Conservation (phyloP, 441 rosid species). For the Theobroma grandiflorum region DNA sequence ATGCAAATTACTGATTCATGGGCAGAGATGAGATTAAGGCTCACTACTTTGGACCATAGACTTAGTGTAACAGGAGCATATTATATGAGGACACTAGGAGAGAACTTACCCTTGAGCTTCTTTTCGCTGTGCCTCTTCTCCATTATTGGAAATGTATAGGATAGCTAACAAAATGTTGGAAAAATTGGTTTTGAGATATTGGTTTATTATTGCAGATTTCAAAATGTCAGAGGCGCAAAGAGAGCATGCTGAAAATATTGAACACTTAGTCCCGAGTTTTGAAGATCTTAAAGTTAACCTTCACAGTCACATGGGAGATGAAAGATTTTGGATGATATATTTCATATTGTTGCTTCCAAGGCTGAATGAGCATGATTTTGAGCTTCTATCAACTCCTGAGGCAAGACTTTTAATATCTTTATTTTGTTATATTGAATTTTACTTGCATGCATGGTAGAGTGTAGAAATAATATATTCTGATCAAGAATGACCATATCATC, state of each 20-base stretch:
- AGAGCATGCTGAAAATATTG: conserved; percentile 61
- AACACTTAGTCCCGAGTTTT: conserved; percentile 60
- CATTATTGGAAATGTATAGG: background rate
- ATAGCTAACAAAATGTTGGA: background rate
- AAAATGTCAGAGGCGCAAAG: conserved; percentile 63
- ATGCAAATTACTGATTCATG: background rate
- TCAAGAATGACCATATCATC: conserved; percentile 4
- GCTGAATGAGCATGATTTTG: conserved; percentile 58
- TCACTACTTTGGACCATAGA: background rate
- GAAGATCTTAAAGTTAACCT: conserved; percentile 57
- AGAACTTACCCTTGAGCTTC: conserved; percentile 14
- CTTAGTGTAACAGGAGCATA: conserved; percentile 5
- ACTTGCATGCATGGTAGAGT: background rate
- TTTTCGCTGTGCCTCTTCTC: background rate
- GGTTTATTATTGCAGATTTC: conserved; percentile 55
- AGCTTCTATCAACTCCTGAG: conserved; percentile 66
- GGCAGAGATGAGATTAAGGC: background rate
- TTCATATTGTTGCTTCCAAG: conserved; percentile 77
- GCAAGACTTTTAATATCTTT: conserved; percentile 39
- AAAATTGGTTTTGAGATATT: conserved; percentile 2
- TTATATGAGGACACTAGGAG: background rate
- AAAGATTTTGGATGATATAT: conserved; percentile 76
- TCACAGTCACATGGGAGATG: conserved; percentile 45
- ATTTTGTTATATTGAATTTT: conserved; percentile 1
- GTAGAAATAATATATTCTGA: background rate